Base-by-base conservation (phyloP, 768 basidiomycete genomes). In the Cystoderma amianthinum region DNA sequence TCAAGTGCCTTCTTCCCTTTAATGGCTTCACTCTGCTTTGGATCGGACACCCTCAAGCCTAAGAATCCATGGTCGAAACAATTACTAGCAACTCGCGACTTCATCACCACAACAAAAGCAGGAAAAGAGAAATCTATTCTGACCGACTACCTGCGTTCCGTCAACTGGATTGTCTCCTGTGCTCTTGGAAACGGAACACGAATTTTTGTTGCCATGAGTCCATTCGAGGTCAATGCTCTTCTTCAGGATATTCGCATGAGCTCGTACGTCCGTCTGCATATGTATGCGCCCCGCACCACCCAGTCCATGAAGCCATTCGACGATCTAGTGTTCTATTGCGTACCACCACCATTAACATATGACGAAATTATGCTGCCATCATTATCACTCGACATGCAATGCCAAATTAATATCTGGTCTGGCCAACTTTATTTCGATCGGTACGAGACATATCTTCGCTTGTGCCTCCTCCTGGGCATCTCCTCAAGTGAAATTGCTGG, bases 101-200 rank as follows among this genome's bases (percentile, higher is more conserved):
- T 68, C 38, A 47, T 50, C 20, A 42, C 41, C 19, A 67, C 65
- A 0, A 57, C 65, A 10, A 1, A 45, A 19, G 38, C 18, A 16
- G 39, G 41, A 10, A 40, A 36, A 2, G 24, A 56, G 43, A 39
- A 22, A 15, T n/a, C n/a, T n/a, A n/a, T n/a, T n/a, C n/a, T 47
- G 30, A 55, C 51, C 16, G 58, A 64, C 17, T 59, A 64, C 32
- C 60, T 65, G 19, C 53, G 64, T 7, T 60, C 68, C 0, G 65
- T 71, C 28, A 57, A 67, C 21, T 75, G 74, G 72, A 58, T 75
- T 33, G 23, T 71, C 23, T 64, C 62, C 4, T 44, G 43, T 28
- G 38, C 32, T 32, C 19, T 32, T 7, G 12, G 24, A 2, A 32
- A 30, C 22, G 48, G 16, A 4, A 37, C 1, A 2, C 22, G 41